Evolutionary conservation across 1,284 basidiomycete species (phyloP).

Genomic region (Cutaneotrichosporon cutaneum): DNA sequence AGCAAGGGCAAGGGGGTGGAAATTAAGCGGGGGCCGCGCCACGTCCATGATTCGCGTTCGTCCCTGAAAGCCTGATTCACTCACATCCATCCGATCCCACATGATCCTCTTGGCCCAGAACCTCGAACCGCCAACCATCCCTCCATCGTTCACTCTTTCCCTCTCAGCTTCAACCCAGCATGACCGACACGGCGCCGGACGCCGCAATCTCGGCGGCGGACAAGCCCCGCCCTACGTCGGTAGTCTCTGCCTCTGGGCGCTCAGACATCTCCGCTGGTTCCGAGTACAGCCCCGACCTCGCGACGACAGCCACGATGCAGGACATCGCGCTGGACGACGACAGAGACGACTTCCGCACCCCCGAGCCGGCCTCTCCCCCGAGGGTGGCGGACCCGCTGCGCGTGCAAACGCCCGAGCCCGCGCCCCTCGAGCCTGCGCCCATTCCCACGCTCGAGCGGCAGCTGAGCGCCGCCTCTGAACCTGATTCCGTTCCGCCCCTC

Average conservation of each 20-base stretch:
- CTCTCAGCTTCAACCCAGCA: not conserved
- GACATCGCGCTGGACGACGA: slow-evolving; percentile 3
- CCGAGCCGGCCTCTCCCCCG: not conserved
- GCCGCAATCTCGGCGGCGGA: not conserved
- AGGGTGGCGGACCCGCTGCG: not conserved
- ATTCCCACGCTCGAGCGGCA: not conserved
- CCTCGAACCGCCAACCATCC: not conserved
- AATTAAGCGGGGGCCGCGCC: not conserved
- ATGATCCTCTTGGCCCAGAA: not conserved
- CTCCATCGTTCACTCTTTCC: not conserved
- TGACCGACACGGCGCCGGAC: slow-evolving; percentile 7
- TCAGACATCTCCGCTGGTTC: not conserved
- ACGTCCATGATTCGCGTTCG: not conserved
- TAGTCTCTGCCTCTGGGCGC: not conserved
- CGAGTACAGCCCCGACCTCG: not conserved
- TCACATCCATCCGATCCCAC: no score
- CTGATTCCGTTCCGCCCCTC: not conserved
- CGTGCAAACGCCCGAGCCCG: not conserved
- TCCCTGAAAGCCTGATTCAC: slow-evolving; percentile 9
- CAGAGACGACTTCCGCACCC: not conserved
- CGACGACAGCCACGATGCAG: not conserved
- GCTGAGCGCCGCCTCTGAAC: not conserved
- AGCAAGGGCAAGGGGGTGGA: not conserved
- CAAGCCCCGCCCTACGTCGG: not conserved
- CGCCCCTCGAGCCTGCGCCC: not conserved